phyloP scores from a whole-genome alignment of 306 rosid species.

The Senna tora region DNA sequence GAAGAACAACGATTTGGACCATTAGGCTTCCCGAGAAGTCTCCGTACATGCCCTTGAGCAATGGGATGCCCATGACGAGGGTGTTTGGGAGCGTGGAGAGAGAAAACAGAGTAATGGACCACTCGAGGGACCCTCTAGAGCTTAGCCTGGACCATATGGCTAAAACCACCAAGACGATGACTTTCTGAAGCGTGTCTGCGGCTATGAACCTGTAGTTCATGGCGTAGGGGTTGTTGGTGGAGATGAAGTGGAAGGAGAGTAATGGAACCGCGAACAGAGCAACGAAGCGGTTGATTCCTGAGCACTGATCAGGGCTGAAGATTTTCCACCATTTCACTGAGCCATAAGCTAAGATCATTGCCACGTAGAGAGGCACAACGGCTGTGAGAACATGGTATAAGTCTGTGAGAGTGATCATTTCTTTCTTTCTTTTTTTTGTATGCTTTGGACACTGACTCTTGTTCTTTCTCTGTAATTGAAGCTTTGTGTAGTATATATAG shows the following conservation, averaged over 20 bases:
- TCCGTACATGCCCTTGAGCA: constrained; percentile 69
- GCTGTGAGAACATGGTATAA: constrained; percentile 70
- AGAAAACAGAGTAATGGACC: constrained; percentile 72
- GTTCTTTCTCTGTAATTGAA: neutral
- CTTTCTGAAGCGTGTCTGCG: constrained; percentile 61
- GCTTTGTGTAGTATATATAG: neutral
- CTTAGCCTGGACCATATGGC: constrained; percentile 54
- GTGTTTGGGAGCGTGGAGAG: constrained; percentile 70
- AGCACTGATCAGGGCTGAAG: constrained; percentile 70
- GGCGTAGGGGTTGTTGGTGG: constrained; percentile 59
- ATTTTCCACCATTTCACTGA: constrained; percentile 77
- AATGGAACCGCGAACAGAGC: constrained; percentile 73
- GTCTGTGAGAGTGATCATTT: constrained; percentile 55
- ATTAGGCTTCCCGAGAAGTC: constrained; percentile 53
- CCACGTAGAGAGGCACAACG: constrained; percentile 70
- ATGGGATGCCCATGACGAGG: constrained; percentile 71
- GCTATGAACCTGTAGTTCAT: constrained; percentile 72
- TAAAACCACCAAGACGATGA: constrained; percentile 51
- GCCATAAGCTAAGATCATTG: constrained; percentile 69
- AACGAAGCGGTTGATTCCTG: constrained; percentile 68
- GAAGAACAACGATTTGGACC: constrained; percentile 77
- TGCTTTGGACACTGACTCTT: too few relatives aligned
- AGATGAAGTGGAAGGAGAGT: constrained; percentile 76
- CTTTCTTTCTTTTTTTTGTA: neutral
- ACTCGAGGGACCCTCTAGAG: constrained; percentile 60